Conservation (phyloP, 2,329 filamentous ascomycete genomes). For the Botrytis porri region DNA sequence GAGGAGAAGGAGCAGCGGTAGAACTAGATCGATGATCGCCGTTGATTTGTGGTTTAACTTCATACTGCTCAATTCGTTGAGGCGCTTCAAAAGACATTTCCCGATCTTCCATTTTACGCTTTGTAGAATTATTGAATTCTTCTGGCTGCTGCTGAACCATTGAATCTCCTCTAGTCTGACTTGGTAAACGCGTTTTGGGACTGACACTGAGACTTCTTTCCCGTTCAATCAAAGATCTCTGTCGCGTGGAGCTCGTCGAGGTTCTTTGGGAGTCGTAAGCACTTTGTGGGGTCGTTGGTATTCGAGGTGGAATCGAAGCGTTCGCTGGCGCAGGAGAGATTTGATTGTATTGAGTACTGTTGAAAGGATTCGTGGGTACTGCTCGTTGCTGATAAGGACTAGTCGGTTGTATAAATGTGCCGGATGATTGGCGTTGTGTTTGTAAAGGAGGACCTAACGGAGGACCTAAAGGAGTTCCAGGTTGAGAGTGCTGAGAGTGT, state of each 20-base stretch:
- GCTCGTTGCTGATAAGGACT: constrained; percentile 60
- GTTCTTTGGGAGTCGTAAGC: constrained; percentile 50
- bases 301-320: constrained; percentile 41
- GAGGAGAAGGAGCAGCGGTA: constrained; percentile 28
- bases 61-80: constrained; percentile 23
- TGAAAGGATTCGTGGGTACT: constrained; percentile 32
- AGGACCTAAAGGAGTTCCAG: constrained; percentile 49
- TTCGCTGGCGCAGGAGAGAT: constrained; percentile 41
- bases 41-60: constrained; percentile 27
- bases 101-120: constrained; percentile 36
- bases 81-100: constrained; percentile 27
- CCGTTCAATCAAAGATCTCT: constrained; percentile 57
- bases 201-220: constrained; percentile 73
- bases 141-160: constrained; percentile 24
- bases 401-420: constrained; percentile 49
- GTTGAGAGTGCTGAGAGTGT: constrained; percentile 36
- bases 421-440: constrained; percentile 46
- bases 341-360: constrained; percentile 32
- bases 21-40: constrained; percentile 26
- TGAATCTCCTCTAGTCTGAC: constrained; percentile 29
- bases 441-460: constrained; percentile 49
- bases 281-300: constrained; percentile 42
- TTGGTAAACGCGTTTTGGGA: constrained; percentile 64
- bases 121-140: constrained; percentile 28
- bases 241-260: constrained; percentile 41